Percentiles rank a stretch among this genome's conserved stretches.
Evolutionary conservation across 1,284 basidiomycete genomes (phyloP).

Genomic region (Ceratobasidium sp.): DNA sequence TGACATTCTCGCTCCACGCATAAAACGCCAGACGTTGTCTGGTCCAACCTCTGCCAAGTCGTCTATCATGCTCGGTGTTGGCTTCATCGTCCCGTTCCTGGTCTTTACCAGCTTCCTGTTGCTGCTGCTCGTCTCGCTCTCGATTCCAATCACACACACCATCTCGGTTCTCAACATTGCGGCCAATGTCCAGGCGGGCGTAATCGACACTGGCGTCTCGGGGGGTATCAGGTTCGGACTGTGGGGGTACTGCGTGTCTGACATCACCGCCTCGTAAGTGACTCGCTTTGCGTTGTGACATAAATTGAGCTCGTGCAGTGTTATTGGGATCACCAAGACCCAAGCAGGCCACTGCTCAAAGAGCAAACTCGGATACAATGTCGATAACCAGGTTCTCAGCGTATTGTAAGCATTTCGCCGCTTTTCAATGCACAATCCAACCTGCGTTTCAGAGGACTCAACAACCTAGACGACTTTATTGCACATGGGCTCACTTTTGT

Average conservation of each 20-base stretch:
- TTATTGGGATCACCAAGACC: slow-evolving; percentile 57
- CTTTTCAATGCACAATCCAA: slow-evolving; percentile 30
- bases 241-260: slow-evolving; percentile 69
- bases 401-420: slow-evolving; percentile 58
- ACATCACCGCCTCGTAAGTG: slow-evolving; percentile 55
- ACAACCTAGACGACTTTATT: slow-evolving; percentile 57
- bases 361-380: slow-evolving; percentile 62
- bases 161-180: slow-evolving; percentile 65
- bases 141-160: slow-evolving; percentile 67
- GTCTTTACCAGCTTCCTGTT: slow-evolving; percentile 65
- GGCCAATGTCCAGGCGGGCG: slow-evolving; percentile 53
- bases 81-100: slow-evolving; percentile 58
- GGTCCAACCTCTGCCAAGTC: slow-evolving; percentile 20
- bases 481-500: slow-evolving; percentile 58
- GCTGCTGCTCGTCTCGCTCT: slow-evolving; percentile 67
- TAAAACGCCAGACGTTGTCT: slow-evolving; percentile 22
- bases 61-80: slow-evolving; percentile 53
- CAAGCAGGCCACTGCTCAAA: slow-evolving; percentile 60
- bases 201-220: slow-evolving; percentile 56
- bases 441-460: slow-evolving; percentile 51
- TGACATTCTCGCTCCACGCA: slow-evolving; percentile 2
- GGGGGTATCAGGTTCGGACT: slow-evolving; percentile 64
- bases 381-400: slow-evolving; percentile 61
- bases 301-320: slow-evolving; percentile 53
- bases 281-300: slow-evolving; percentile 38